These are phyloP conservation scores for Mesembryanthemum crystallinum DNA, from an alignment of 148 eudicot genomes.

Conservation along the genomic window DNA sequence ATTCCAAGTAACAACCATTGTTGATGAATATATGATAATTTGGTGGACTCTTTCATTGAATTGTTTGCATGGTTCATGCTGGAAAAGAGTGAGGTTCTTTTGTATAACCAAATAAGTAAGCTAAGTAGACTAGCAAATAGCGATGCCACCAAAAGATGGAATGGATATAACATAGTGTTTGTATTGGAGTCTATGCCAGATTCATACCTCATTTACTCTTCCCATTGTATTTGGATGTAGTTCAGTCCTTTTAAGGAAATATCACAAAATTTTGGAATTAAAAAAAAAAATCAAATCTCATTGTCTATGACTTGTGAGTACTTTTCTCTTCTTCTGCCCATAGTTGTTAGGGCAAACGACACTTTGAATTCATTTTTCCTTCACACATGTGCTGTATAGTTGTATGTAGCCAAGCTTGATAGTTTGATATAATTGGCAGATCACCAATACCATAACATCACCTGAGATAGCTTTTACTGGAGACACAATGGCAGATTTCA, in stretches of 20 bases:
- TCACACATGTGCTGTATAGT: neutral
- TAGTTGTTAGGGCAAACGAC: no score
- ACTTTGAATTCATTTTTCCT: neutral
- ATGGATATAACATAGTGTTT: neutral
- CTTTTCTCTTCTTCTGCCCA: neutral
- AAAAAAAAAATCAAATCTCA: neutral
- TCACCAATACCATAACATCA: constrained; percentile 53
- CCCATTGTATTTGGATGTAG: neutral
- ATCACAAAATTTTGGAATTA: neutral
- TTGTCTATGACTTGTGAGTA: neutral
- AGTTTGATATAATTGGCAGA: constrained; percentile 45
- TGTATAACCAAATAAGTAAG: no score
- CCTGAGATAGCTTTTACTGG: constrained; percentile 97
- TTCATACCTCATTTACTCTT: neutral
- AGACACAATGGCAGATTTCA: constrained; percentile 84
- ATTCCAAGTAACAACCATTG: constrained; percentile 4
- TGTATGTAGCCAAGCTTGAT: neutral
- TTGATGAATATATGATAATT: neutral
- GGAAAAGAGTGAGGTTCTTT: no score
- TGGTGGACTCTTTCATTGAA: no score
- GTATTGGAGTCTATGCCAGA: neutral
- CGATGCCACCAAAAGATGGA: neutral
- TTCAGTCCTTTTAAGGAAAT: neutral
- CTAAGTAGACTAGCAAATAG: neutral
- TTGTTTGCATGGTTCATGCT: no score